A percentile compares a stretch with the other conserved stretches of the same genome.
phyloP scores from a whole-genome alignment of 306 rosid genomes.

The Crotalaria pallida region DNA sequence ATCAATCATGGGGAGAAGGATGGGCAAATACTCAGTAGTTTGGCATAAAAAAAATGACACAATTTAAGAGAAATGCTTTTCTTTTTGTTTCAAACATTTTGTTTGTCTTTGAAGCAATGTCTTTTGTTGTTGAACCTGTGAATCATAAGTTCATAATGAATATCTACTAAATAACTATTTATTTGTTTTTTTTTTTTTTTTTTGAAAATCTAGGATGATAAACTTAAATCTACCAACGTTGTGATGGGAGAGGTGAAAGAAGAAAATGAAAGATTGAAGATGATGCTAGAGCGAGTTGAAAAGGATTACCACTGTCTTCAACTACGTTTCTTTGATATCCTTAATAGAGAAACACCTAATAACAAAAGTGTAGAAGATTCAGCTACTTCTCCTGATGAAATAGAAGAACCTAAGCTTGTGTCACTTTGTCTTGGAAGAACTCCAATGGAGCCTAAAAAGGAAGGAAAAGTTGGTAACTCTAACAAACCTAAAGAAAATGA shows the following conservation, averaged over 20 bases:
- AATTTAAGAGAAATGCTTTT: not conserved
- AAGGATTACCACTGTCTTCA: slow-evolving; percentile 54
- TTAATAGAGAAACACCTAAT: slow-evolving; percentile 24
- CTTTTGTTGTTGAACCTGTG: not conserved
- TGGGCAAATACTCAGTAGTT: not conserved
- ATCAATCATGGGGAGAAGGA: not conserved
- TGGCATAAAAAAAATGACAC: not conserved
- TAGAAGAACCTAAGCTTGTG: slow-evolving; percentile 39
- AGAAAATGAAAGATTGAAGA: slow-evolving; percentile 63
- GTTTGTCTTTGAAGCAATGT: not conserved
- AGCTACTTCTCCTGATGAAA: slow-evolving; percentile 20
- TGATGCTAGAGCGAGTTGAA: slow-evolving; percentile 33
- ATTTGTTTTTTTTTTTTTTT: not conserved
- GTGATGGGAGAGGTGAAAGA: slow-evolving; percentile 61
- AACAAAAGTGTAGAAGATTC: slow-evolving; percentile 2
- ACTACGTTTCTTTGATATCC: slow-evolving; percentile 36
- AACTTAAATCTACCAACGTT: slow-evolving; percentile 38
- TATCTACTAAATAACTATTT: not conserved
- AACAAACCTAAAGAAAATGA: slow-evolving; percentile 18
- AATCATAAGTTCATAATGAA: not conserved
- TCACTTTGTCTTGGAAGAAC: slow-evolving; percentile 61
- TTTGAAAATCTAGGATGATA: slow-evolving; percentile 35
- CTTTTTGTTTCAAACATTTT: not conserved
- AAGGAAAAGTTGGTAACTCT: not conserved
- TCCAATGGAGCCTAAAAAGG: slow-evolving; percentile 25